A percentile compares a stretch with the other conserved stretches of the same genome.
Conservation (phyloP, 805 yeast genomes). For the Blastobotrys peoriensis region DNA sequence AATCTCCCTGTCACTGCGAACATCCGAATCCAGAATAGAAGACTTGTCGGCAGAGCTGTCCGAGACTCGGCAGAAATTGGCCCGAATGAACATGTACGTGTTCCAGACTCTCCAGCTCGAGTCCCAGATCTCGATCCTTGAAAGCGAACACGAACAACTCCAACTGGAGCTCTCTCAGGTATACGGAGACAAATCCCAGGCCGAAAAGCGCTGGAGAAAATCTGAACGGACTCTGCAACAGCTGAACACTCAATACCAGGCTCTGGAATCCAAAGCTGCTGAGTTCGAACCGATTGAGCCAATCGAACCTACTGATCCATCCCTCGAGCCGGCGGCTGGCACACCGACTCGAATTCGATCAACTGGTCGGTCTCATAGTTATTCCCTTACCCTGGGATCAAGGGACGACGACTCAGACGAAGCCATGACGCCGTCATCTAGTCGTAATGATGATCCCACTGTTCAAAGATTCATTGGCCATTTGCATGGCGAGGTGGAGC, state of each 20-base stretch:
- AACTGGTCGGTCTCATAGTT: background rate
- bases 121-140: slow-evolving; percentile 14
- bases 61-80: slow-evolving; percentile 9
- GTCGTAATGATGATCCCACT: background rate
- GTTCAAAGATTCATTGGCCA: background rate
- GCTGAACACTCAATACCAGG: slow-evolving; percentile 14
- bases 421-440: background rate
- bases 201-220: slow-evolving; percentile 15
- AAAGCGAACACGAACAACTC: slow-evolving; percentile 12
- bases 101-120: slow-evolving; percentile 15
- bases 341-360: background rate
- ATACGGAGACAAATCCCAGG: slow-evolving; percentile 11
- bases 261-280: slow-evolving; percentile 10
- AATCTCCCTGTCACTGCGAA: slow-evolving; percentile 9
- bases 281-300: background rate
- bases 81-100: slow-evolving; percentile 11
- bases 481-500: background rate
- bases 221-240: slow-evolving; percentile 15
- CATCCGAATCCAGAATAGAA: slow-evolving; percentile 13
- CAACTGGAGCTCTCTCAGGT: slow-evolving; percentile 14
- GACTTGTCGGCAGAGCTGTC: slow-evolving; percentile 11
- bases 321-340: background rate
- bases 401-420: background rate
- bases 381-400: background rate
- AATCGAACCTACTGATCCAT: background rate